Evolutionary conservation across 495 filamentous ascomycete species (phyloP).

Genomic region (Trichoderma erinaceum): DNA sequence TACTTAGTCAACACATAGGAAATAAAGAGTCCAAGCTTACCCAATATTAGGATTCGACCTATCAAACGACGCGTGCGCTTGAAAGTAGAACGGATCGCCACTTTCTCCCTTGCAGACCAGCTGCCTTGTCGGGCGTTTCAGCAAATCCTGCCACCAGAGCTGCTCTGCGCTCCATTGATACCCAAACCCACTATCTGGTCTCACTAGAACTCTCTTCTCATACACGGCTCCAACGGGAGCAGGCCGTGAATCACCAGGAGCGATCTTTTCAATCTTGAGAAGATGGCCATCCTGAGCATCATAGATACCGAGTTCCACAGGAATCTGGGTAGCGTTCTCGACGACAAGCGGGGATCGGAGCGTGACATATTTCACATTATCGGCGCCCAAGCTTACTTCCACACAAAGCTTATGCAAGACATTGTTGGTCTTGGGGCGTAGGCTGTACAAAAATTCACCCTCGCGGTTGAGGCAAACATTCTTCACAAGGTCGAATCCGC

Average conservation of each 20-base stretch:
- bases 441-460: constrained; percentile 80
- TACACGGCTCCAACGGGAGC: constrained; percentile 90
- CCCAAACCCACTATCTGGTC: constrained; percentile 94
- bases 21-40: constrained; percentile 29
- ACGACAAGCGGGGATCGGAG: constrained; percentile 91
- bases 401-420: constrained; percentile 85
- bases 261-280: constrained; percentile 95
- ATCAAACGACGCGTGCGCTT: constrained; percentile 79
- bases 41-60: constrained; percentile 71
- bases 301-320: constrained; percentile 89
- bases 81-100: constrained; percentile 90
- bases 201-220: constrained; percentile 80
- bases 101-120: constrained; percentile 81
- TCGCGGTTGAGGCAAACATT: constrained; percentile 89
- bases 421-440: constrained; percentile 71
- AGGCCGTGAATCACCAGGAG: constrained; percentile 84
- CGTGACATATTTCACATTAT: constrained; percentile 97
- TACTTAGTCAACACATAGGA: background rate
- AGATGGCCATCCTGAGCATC: constrained; percentile 83
- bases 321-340: constrained; percentile 97
- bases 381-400: constrained; percentile 79
- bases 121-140: constrained; percentile 74
- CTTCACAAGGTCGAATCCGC: constrained; percentile 83
- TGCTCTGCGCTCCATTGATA: constrained; percentile 89
- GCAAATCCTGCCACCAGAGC: constrained; percentile 85